Base-by-base conservation (phyloP, 2,329 filamentous ascomycete species). In the Fusarium nematophilum region DNA sequence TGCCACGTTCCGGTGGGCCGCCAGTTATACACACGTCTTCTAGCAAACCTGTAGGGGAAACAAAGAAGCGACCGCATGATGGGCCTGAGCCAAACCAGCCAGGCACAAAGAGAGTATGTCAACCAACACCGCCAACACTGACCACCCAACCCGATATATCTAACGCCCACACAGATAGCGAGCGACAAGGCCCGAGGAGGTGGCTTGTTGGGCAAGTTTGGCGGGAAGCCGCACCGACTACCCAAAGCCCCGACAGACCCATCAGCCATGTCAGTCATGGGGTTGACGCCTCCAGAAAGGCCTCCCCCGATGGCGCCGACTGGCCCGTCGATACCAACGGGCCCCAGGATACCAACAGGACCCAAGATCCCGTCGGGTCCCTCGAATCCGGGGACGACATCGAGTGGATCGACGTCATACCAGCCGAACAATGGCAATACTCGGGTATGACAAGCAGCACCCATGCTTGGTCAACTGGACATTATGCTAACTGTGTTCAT, bases 191-290 rank as follows among this genome's bases (percentile, higher is more conserved):
- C 68, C 15, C 72, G 74, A 48, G 65, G 70, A 30, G 66, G 71
- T 23, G 72, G 73, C 3, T 62, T 78, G 2, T 65, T 73, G 68
- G 67, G 72, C 61, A 78, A 77, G 49, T 78, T 78, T 57, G 70
- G 71, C 15, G 66, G 69, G 45, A 76, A 67, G 52, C 65, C 72
- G 11, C 63, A 46, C 44, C 59, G 66, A 31, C 65, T 65, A 8
- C 55, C 65, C 4, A 70, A 71, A 50, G 64, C 67, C n/a, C 74
- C 75, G n/a, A 73, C 71, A 23, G 82, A 85, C 48, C 82, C 82
- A 3, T 82, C 82, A 2, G 82, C 81, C 14, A 81, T 84, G 80
- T 78, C 81, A 51, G 78, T 81, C 15, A 72, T 84, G 38, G 81
- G 81, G 6, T 69, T 85, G 59, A 73, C 69, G 9, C 80, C 81